These are phyloP conservation scores for Coemansia sp. DNA, from an alignment of 192 early-diverging fungal species.

Conservation along the genomic window DNA sequence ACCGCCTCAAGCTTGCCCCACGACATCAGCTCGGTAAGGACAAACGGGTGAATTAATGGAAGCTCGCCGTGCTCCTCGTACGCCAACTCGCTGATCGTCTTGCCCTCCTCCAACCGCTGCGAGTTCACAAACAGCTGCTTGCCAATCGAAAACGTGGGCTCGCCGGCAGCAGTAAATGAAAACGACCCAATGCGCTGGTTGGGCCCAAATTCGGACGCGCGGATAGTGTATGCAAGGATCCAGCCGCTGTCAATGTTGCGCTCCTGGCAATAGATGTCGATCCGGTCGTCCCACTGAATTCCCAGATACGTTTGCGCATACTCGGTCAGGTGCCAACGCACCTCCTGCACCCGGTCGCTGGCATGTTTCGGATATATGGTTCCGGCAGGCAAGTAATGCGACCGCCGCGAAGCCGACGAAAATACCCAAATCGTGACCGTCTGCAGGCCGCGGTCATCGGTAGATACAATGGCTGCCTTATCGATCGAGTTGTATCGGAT, in stretches of 20 bases:
- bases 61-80: slow-evolving; percentile 48
- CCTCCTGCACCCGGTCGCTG: slow-evolving; percentile 38
- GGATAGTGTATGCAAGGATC: slow-evolving; percentile 28
- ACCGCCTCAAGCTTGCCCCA: slow-evolving; percentile 43
- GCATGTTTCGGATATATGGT: slow-evolving; percentile 40
- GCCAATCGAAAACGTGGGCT: slow-evolving; percentile 44
- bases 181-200: slow-evolving; percentile 40
- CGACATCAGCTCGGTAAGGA: slow-evolving; percentile 48
- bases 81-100: slow-evolving; percentile 22
- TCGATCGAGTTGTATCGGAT: slow-evolving; percentile 55
- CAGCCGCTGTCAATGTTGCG: slow-evolving; percentile 42
- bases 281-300: slow-evolving; percentile 45
- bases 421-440: slow-evolving; percentile 49
- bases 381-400: slow-evolving; percentile 49
- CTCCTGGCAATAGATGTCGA: slow-evolving; percentile 49
- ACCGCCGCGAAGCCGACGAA: slow-evolving; percentile 49
- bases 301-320: slow-evolving; percentile 51
- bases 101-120: slow-evolving; percentile 11
- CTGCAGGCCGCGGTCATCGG: slow-evolving; percentile 27
- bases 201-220: slow-evolving; percentile 28
- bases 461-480: slow-evolving; percentile 51
- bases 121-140: slow-evolving; percentile 29
- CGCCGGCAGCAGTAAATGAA: slow-evolving; percentile 45
- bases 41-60: slow-evolving; percentile 39
- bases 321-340: slow-evolving; percentile 51